Conservation (phyloP, 1,284 basidiomycete genomes). For the Apiotrichum mycotoxinovorans region DNA sequence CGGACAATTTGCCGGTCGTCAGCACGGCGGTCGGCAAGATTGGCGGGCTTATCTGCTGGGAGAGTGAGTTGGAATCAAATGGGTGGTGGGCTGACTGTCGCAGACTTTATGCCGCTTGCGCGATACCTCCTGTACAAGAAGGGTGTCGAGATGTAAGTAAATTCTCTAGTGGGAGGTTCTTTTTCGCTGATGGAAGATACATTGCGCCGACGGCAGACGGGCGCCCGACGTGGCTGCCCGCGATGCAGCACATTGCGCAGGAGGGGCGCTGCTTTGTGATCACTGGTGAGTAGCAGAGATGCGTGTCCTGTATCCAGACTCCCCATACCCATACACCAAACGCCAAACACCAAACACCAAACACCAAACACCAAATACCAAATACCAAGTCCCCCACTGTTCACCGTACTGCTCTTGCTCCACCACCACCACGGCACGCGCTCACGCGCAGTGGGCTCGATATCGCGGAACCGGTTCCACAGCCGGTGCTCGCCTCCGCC, state of each 20-base stretch:
- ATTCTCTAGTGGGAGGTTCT: neutral
- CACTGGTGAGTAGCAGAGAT: too few species aligned
- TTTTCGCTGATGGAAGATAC: conserved; percentile 43
- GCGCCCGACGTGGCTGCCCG: conserved; percentile 61
- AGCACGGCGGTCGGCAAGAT: conserved; percentile 52
- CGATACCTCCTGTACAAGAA: conserved; percentile 43
- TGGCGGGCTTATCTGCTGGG: conserved; percentile 68
- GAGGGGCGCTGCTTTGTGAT: conserved; percentile 75
- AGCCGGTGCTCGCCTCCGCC: neutral
- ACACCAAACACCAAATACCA: too few species aligned
- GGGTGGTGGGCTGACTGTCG: conserved; percentile 1
- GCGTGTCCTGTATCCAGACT: too few species aligned
- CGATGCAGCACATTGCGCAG: conserved; percentile 68
- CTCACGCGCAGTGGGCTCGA: neutral
- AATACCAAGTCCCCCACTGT: too few species aligned
- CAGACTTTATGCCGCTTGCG: conserved; percentile 65
- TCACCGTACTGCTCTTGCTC: neutral
- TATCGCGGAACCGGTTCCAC: neutral
- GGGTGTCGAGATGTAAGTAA: conserved; percentile 35
- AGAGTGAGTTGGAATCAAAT: conserved; percentile 49
- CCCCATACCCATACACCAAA: too few species aligned
- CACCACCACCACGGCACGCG: neutral
- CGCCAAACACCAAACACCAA: too few species aligned
- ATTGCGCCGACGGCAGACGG: conserved; percentile 57
- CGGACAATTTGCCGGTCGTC: conserved; percentile 45